These are phyloP conservation scores for Sporothrix pallida DNA, from an alignment of 2,329 filamentous ascomycete species.

Conservation along the genomic window DNA sequence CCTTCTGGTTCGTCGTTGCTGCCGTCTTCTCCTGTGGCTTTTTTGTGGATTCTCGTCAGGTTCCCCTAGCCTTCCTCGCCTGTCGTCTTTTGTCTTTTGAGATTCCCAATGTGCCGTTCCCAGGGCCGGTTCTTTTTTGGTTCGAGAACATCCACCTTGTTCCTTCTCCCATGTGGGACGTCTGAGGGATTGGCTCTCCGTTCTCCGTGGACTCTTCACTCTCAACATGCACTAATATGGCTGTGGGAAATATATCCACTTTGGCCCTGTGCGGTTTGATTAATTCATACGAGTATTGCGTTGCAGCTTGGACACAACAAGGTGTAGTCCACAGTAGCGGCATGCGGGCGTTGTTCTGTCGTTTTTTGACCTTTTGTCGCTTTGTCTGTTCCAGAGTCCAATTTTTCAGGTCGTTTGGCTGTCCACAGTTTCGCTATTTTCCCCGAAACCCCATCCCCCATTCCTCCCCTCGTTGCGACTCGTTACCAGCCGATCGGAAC, in stretches of 20 bases:
- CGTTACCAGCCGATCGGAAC: constrained; percentile 27
- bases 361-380: not conserved
- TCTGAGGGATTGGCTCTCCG: constrained; percentile 11
- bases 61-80: not conserved
- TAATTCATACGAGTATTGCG: constrained; percentile 18
- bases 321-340: constrained; percentile 12
- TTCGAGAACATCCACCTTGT: not conserved
- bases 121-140: not conserved
- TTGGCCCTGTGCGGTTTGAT: constrained; percentile 28
- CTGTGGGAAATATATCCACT: constrained; percentile 22
- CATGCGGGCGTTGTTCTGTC: not conserved
- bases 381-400: constrained; percentile 1
- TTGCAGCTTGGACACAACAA: constrained; percentile 15
- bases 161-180: not conserved
- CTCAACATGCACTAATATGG: not conserved
- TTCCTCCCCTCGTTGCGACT: not conserved
- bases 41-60: not conserved
- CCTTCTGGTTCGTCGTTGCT: not conserved
- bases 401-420: not conserved
- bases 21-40: not conserved
- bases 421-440: constrained; percentile 1
- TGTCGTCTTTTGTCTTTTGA: not conserved
- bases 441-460: not conserved
- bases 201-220: not conserved
- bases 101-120: constrained; percentile 2